A percentile compares a stretch with the other conserved stretches of the same genome.
Evolutionary conservation across 148 eudicot species (phyloP).

Genomic region (Euryodendron excelsum): DNA sequence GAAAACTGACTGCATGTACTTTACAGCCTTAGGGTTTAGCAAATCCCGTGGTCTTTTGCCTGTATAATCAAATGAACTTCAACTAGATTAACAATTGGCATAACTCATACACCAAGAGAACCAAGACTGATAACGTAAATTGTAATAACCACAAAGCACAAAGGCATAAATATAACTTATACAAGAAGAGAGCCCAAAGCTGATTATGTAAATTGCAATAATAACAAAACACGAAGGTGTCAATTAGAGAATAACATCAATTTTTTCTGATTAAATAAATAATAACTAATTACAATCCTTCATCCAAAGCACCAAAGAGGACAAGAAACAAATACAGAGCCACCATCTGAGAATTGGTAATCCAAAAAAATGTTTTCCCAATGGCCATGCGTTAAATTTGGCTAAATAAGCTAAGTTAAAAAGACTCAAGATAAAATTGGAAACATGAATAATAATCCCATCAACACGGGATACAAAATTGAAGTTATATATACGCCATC

Average conservation of each 20-base stretch:
- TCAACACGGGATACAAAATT: not conserved
- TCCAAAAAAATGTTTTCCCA: not conserved
- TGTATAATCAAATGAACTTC: constrained; percentile 27
- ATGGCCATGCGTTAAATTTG: not conserved
- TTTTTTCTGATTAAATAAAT: not conserved
- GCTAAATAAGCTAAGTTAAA: not conserved
- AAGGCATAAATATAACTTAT: too few species aligned
- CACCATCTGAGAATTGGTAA: not conserved
- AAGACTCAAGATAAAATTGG: not conserved
- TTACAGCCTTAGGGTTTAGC: constrained; percentile 70
- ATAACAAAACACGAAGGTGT: too few species aligned
- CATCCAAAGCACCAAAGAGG: not conserved
- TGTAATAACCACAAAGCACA: too few species aligned
- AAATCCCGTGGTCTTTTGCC: constrained; percentile 93
- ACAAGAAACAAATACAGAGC: too few species aligned
- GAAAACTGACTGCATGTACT: constrained; percentile 79
- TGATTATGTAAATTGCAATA: too few species aligned
- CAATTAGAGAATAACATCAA: not conserved
- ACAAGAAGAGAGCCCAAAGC: not conserved
- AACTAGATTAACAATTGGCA: too few species aligned
- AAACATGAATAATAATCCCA: not conserved
- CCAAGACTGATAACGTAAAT: not conserved
- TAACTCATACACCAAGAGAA: not conserved
- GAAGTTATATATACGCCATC: not conserved
- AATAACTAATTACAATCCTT: not conserved